Conservation (phyloP, 129 eudicot species). For the sunflower (Helianthus annuus) region HanXRQr2.0-SUNRISE NC_035447.2:4818065-4818564, state of each 20-base stretch:
- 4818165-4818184: no score
- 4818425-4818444: conserved; percentile 62
- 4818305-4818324: conserved; percentile 36
- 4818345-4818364: conserved; percentile 41
- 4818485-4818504: conserved; percentile 81
- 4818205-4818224: not conserved
- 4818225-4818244: not conserved
- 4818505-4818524: conserved; percentile 92
- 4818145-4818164: no score
- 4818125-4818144: no score
- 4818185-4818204: not conserved
- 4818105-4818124: no score
- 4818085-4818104: no score
- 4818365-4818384: conserved; percentile 55
- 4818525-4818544: conserved; percentile 62
- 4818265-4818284: conserved; percentile 34
- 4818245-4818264: conserved; percentile 27
- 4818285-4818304: conserved; percentile 66
- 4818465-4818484: conserved; percentile 87
- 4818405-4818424: conserved; percentile 58
- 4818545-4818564: conserved; percentile 67
- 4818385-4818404: conserved; percentile 94
- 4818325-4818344: conserved; percentile 45
- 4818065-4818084: no score
- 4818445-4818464: conserved; percentile 94